Conservation (phyloP, 192 early-diverging fungal genomes). For the Backusella luteola region DNA sequence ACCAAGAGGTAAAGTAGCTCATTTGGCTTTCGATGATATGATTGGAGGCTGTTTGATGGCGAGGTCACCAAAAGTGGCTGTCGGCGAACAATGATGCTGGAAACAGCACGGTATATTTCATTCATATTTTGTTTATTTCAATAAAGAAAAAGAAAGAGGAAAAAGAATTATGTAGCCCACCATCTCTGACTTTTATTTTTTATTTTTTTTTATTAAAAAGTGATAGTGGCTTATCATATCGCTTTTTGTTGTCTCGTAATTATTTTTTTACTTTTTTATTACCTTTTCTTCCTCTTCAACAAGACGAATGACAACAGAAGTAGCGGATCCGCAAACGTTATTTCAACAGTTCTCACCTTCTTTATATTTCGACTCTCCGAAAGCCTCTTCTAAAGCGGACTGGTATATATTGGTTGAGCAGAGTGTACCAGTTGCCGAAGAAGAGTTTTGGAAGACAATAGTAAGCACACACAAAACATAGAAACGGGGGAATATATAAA, state of each 20-base stretch:
- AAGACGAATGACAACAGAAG: background rate
- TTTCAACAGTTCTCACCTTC: slow-evolving; percentile 26
- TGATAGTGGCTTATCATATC: slow-evolving; percentile 1
- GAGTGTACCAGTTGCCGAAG: slow-evolving; percentile 36
- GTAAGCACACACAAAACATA: slow-evolving; percentile 24
- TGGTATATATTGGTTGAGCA: slow-evolving; percentile 43
- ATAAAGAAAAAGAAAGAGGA: background rate
- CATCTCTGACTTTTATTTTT: slow-evolving; percentile 6
- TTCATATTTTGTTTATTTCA: background rate
- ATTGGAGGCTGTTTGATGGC: background rate
- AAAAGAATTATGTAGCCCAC: background rate
- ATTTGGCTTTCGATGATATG: background rate
- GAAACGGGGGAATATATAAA: background rate
- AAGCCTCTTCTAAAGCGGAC: background rate
- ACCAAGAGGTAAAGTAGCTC: slow-evolving; percentile 71
- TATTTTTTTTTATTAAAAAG: background rate
- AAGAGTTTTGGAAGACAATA: slow-evolving; percentile 48
- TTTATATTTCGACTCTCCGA: slow-evolving; percentile 16
- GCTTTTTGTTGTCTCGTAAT: background rate
- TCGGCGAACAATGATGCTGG: background rate
- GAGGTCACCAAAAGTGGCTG: background rate
- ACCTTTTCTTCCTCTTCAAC: background rate
- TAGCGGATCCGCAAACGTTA: slow-evolving; percentile 13
- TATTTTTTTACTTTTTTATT: background rate
- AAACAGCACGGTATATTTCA: slow-evolving; percentile 2